Evolutionary conservation across 2,329 filamentous ascomycete genomes (phyloP), one percentile per base, ranked within the genome.

Genomic region (Hypoxylon sp.): DNA sequence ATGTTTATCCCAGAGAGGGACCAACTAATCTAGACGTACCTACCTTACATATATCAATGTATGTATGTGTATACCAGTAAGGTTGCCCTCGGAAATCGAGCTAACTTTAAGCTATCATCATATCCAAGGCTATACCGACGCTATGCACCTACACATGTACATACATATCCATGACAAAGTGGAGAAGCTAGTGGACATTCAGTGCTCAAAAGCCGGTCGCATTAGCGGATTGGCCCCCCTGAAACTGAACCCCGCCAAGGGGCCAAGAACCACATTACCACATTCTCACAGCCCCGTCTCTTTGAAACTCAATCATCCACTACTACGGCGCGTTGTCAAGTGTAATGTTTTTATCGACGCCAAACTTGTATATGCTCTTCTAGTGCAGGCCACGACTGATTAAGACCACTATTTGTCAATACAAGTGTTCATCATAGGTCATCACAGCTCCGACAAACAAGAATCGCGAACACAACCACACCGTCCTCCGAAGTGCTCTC

Each of bases 191-290:
- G 17, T 14, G 5, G 29, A 19, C 50, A 57, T 55, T 42, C 19
- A 50, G 39, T 51, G 44, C 42, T 29, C 46, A 39, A 64, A 51
- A 47, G 50, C 44, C 51, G 33, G 65, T 65, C 63, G 64, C 70
- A 75, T 75, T 70, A 70, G 68, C 70, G 65, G 62, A 72, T 70
- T 70, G 60, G 67, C 55, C 65, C 69, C 69, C 63, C 74, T 78
- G 76, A 78, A 77, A 77, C 75, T 72, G 65, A 75, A 76, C 76
- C 76, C 75, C 74, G 72, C 74, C 74, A 74, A 75, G 65, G 57
- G 65, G 65, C 66, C 67, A 72, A 64, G 65, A 57, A 50, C 47
- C 39, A 58, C 58, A 42, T 63, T 55, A 65, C 50, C 50, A 65
- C 54, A 53, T 70, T 59, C 50, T 24, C 37, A 58, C 59, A 60